Percentiles rank a stretch among this genome's conserved stretches.
phyloP scores from a whole-genome alignment of 345 rosid species.

The Eucalyptus dawsonii region DNA sequence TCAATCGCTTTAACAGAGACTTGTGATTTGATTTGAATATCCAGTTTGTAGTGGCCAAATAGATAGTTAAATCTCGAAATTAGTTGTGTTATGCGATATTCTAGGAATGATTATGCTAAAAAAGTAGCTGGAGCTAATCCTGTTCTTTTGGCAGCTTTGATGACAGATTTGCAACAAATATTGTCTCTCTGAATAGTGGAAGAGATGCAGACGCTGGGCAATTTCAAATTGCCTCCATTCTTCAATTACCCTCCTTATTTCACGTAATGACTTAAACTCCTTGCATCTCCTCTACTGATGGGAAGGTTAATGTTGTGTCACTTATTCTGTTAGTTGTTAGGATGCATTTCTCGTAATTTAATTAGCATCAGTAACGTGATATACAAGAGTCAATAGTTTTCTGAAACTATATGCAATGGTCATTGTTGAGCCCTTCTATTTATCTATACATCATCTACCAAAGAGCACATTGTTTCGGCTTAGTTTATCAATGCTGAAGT shows the following conservation, averaged over 20 bases:
- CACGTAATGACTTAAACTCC: constrained; percentile 43
- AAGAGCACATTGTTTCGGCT: background rate
- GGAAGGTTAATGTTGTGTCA: background rate
- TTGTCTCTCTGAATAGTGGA: background rate
- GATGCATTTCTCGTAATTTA: background rate
- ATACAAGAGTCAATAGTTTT: background rate
- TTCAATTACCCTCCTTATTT: constrained; percentile 96
- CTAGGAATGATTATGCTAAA: background rate
- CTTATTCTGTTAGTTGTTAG: background rate
- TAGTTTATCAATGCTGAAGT: background rate
- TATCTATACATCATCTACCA: background rate
- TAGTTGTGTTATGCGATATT: background rate
- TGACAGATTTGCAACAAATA: background rate
- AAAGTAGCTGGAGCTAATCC: background rate
- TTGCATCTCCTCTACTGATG: background rate
- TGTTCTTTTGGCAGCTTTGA: background rate
- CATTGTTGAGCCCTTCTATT: background rate
- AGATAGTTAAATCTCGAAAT: background rate
- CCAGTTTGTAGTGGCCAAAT: background rate
- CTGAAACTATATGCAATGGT: background rate
- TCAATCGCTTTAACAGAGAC: background rate
- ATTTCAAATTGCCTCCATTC: constrained; percentile 88
- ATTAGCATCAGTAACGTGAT: background rate
- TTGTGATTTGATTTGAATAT: background rate
- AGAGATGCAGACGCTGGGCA: constrained; percentile 77